Evolutionary conservation across 2,329 filamentous ascomycete genomes (phyloP), one percentile per base, ranked within the genome.

Genomic region (Epichloe amarillans): DNA sequence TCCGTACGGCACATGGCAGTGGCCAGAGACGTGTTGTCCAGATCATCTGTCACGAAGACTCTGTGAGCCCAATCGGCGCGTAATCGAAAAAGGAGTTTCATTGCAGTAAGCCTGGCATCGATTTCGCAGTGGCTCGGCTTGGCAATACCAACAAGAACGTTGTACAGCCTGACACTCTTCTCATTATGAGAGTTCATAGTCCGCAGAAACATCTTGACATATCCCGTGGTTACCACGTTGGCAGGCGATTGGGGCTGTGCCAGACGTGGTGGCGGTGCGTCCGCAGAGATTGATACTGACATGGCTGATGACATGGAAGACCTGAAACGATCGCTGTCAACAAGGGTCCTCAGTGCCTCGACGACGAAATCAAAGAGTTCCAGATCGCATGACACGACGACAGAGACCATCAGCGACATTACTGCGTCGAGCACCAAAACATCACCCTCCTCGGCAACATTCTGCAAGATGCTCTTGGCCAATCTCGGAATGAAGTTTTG

Each of bases 1-100:
- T 78, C 75, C 0, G 77, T 82, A 38, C 88, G 82, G 57, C 81
- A 84, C 10, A 95, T 70, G 6, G 83, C 76, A 15, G 80, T 76
- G 30, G 89, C 87, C 23, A 95, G 71, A 49, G 80, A 80, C 56
- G 84, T 80, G 30, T 82, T 84, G 62, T 95, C 88, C 2, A 84
- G 80, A 33, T 80, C 77, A 36, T 78, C 69, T 7, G 81, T 81
- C 49, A 95, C 71, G 52, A 84, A 88, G 4, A 96, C 76, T 43
- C 83, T 78, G 56, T 90, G 80, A 10, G 84, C 80, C 63, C 85
- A 88, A 65, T 95, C 88, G 21, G 88, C 88, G 52, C 90, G 80
- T 33, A 96, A 70, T 42, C 90, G 81, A 62, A 94, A 91, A 2
- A 96, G 71, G 42, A 91, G 68, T 60, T 87, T 88, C 72, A 90